Conservation (phyloP, 371 early-diverging fungal species). For the Apophysomyces trapeziformis region DNA sequence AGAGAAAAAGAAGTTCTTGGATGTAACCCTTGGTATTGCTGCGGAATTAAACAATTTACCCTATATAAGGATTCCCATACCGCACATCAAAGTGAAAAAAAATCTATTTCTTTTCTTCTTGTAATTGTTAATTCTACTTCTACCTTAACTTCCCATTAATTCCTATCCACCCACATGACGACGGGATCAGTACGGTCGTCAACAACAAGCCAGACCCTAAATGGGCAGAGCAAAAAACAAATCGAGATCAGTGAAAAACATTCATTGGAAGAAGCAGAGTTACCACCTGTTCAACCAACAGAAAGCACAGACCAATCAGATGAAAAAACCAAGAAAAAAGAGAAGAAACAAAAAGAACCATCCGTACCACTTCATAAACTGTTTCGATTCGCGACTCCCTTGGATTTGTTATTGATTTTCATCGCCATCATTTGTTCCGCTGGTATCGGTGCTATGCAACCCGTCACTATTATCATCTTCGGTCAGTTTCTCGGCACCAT, state of each 20-base stretch:
- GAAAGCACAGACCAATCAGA: slow-evolving; percentile 8
- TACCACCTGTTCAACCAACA: neutral
- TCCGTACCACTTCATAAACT: slow-evolving; percentile 57
- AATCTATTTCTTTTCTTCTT: neutral
- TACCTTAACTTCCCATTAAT: neutral
- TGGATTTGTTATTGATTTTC: slow-evolving; percentile 63
- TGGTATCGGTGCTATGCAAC: slow-evolving; percentile 35
- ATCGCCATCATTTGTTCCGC: slow-evolving; percentile 25
- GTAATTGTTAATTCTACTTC: neutral
- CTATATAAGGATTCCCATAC: neutral
- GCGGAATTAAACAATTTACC: neutral
- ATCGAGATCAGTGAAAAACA: neutral
- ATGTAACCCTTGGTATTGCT: neutral
- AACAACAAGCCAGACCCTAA: slow-evolving; percentile 26
- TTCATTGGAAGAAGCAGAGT: neutral
- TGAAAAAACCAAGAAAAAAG: slow-evolving; percentile 40
- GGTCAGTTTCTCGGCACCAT: slow-evolving; percentile 25
- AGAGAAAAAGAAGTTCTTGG: neutral
- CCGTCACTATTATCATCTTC: slow-evolving; percentile 32
- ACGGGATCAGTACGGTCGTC: slow-evolving; percentile 25
- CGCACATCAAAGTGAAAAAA: neutral
- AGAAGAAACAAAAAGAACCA: slow-evolving; percentile 37
- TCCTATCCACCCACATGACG: slow-evolving; percentile 1
- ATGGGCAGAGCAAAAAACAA: slow-evolving; percentile 6
- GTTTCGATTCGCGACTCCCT: slow-evolving; percentile 68